phyloP scores from a whole-genome alignment of 768 basidiomycete species.

The Udeniomyces megalosporus region DNA sequence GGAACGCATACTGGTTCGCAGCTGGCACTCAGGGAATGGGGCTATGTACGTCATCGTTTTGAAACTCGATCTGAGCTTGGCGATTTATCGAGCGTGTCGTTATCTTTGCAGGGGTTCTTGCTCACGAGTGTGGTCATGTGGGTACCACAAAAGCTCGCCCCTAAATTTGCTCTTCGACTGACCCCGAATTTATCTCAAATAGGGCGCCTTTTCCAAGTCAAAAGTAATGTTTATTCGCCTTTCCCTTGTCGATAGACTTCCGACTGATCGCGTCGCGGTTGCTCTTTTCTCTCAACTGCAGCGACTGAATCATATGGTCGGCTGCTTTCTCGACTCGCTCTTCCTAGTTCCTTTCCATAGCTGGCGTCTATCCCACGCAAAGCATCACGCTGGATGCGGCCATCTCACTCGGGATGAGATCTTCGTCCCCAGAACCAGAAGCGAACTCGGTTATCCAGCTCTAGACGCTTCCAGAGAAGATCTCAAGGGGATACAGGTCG shows the following conservation, averaged over 20 bases:
- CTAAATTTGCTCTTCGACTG: slow-evolving; percentile 47
- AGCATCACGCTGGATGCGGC: slow-evolving; percentile 84
- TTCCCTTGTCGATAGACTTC: too few species aligned
- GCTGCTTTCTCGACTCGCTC: slow-evolving; percentile 75
- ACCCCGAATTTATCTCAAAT: too few species aligned
- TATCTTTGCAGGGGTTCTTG: slow-evolving; percentile 50
- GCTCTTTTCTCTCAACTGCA: too few species aligned
- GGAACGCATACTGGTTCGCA: slow-evolving; percentile 65
- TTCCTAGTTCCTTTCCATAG: slow-evolving; percentile 86
- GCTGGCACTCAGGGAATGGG: slow-evolving; percentile 23
- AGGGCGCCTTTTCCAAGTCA: too few species aligned
- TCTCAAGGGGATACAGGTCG: too few species aligned
- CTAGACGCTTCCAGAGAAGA: slow-evolving; percentile 25
- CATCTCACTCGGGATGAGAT: slow-evolving; percentile 93
- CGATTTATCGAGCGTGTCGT: too few species aligned
- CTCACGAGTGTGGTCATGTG: slow-evolving; percentile 77
- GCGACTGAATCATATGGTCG: slow-evolving; percentile 58
- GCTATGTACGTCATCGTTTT: slow-evolving; percentile 26
- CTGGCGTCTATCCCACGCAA: slow-evolving; percentile 84
- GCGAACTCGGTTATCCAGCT: slow-evolving; percentile 46
- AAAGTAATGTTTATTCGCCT: too few species aligned
- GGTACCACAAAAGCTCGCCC: slow-evolving; percentile 68
- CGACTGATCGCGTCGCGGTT: too few species aligned
- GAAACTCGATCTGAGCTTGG: too few species aligned
- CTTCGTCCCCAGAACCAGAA: slow-evolving; percentile 75